These are phyloP conservation scores for Saccharomycopsis synnaedendra DNA, from an alignment of 805 yeast genomes.

Conservation along the genomic window DNA sequence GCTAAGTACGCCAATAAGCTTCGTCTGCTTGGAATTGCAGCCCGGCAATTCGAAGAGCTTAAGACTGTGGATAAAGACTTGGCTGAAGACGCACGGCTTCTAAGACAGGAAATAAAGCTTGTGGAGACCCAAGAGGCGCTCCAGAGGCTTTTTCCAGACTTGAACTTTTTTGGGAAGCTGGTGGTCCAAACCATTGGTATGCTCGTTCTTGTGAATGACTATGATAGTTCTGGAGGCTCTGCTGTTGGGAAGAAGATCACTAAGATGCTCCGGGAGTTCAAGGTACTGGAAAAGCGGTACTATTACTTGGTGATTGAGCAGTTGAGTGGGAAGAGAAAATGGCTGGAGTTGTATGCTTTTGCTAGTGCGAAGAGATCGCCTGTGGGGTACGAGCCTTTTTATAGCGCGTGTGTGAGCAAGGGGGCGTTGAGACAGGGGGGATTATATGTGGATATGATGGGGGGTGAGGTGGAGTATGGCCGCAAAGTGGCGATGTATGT, in stretches of 20 bases:
- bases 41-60: conserved; percentile 24
- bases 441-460: conserved; percentile 43
- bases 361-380: conserved; percentile 47
- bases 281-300: conserved; percentile 44
- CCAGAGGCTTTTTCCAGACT: conserved; percentile 25
- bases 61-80: conserved; percentile 19
- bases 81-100: conserved; percentile 26
- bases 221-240: conserved; percentile 14
- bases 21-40: conserved; percentile 21
- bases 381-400: conserved; percentile 62
- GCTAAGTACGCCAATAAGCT: conserved; percentile 20
- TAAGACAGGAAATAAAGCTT: conserved; percentile 35
- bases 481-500: conserved; percentile 37
- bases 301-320: conserved; percentile 42
- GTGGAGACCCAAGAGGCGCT: conserved; percentile 33
- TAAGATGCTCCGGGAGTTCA: conserved; percentile 39
- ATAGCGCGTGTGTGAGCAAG: conserved; percentile 36
- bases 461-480: conserved; percentile 31
- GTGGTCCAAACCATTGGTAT: conserved; percentile 36
- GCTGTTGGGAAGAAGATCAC: conserved; percentile 28
- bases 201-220: conserved; percentile 38
- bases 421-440: conserved; percentile 53
- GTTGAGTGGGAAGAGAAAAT: conserved; percentile 35
- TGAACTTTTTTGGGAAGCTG: conserved; percentile 30
- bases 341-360: conserved; percentile 44